Evolutionary conservation across 495 filamentous ascomycete genomes (phyloP), one percentile per base, ranked within the genome.

Genomic region (Bryoglossum gracile): DNA sequence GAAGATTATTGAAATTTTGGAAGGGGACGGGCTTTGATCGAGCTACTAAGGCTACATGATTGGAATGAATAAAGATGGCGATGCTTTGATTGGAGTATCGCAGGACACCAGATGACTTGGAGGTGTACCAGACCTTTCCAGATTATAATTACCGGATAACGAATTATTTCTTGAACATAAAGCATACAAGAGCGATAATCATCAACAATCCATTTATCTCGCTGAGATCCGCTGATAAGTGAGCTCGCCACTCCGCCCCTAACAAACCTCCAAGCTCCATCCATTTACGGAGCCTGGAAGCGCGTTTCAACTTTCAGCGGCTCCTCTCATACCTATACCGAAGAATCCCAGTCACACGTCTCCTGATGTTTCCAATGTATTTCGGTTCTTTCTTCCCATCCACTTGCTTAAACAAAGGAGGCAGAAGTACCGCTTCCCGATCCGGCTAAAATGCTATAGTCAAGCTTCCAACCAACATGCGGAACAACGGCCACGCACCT

Each of bases 1-100:
- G 22, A 48, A 30, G 35, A 39, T 48, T n/a, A 22, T 39, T 17
- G 45, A 48, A 17, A 9, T 48, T 1, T 17, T 48, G n/a, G 33
- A 48, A 21, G n/a, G n/a, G n/a, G n/a, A n/a, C n/a, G n/a, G 5
- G 5, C 13, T 13, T 30, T 30, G 26, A 5, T 30, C 26, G 26
- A 30, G 26, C 13, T 30, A n/a, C n/a, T n/a, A n/a, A n/a, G n/a
- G n/a, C n/a, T n/a, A n/a, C n/a, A n/a, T n/a, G 40, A 8, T 32
- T 32, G 28, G n/a, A 30, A 30, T 30, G 26, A 13, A 13, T 13
- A 30, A 6, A 6, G 5, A 6, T 30, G 26, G 26, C 5, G 26
- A 30, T 30, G 13, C 26, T 13, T 30, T 13, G 26, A 30, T 5
- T 30, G 26, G 26, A 30, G 26, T 30, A n/a, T 30, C 13, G 26